These are phyloP conservation scores for Phytophthora kernoviae DNA, from an alignment of 352 stramenopile species.

Conservation along the genomic window DNA sequence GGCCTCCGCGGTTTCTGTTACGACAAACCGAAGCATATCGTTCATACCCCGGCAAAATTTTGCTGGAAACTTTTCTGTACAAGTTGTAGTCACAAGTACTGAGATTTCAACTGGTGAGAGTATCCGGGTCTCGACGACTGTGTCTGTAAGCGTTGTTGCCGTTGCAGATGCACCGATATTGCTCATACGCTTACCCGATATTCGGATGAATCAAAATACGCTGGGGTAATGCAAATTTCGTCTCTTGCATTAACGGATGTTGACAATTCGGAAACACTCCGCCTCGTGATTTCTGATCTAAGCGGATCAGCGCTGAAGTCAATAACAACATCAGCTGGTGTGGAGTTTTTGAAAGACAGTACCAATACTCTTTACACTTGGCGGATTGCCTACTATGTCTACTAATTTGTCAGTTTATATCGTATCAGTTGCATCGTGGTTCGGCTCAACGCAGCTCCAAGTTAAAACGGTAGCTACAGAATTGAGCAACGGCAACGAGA, in stretches of 20 bases:
- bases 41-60: constrained; percentile 44
- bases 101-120: constrained; percentile 35
- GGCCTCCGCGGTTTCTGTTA: constrained; percentile 6
- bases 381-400: constrained; percentile 10
- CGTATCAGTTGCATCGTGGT: constrained; percentile 31
- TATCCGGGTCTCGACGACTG: constrained; percentile 12
- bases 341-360: constrained; percentile 26
- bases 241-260: constrained; percentile 36
- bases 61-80: constrained; percentile 35
- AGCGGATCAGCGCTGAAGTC: constrained; percentile 23
- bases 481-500: constrained; percentile 19
- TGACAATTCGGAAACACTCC: constrained; percentile 50
- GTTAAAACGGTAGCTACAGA: constrained; percentile 46
- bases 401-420: constrained; percentile 35
- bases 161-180: constrained; percentile 49
- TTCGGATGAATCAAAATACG: constrained; percentile 43
- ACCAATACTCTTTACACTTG: constrained; percentile 32
- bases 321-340: constrained; percentile 27
- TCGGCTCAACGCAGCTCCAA: constrained; percentile 37
- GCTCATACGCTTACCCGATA: constrained; percentile 9
- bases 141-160: constrained; percentile 33
- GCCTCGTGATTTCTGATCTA: constrained; percentile 34
- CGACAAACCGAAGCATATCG: constrained; percentile 28
- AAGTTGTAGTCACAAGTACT: constrained; percentile 36
- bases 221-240: constrained; percentile 33